Base-by-base conservation (phyloP, 208 protist species). In the Trypanosoma boissoni region DNA sequence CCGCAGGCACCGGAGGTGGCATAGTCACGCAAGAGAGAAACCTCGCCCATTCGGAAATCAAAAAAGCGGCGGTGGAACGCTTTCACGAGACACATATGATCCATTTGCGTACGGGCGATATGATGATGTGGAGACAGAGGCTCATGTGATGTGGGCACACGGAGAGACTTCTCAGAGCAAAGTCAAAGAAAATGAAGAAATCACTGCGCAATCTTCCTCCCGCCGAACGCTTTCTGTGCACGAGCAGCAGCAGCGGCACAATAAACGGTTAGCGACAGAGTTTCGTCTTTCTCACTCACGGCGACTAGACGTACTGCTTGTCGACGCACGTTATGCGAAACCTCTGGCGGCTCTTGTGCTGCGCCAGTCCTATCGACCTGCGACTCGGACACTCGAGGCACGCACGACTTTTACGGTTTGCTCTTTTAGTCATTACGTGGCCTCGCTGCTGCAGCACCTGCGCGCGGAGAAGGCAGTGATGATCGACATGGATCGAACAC, bases 401-500 rank as follows among this genome's bases (percentile, higher is more conserved):
- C 41, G 61, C n/a, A 77, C 77, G 0, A 36, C 64, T 12, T 91
- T 80, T 68, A 20, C 57, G 14, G 78, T 93, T 12, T 34, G 52
- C 10, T 63, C 53, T 42, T 88, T 91, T 56, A 78, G 75, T 1
- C 74, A 76, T 50, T 91, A 82, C 66, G 55, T 94, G 0, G 52
- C 74, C 0, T 78, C 71, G 18, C 64, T 94, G 24, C 78, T 83
- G 72, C 58, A 67, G 1, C 70, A 86, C 32, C 48, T 94, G 53
- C 74, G 64, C 3, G 64, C 79, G 56, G 76, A 84, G 43, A 88
- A 88, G 48, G 58, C 75, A 9, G 36, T 91, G 21, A 61, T 91
- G 58, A 77, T 94, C 2, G 87, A 94, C 49, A 74, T 94, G 74
- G 87, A 94, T 72, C 83, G 87, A 29, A 94, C 87, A 6, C 56